Conservation (phyloP, 2,329 filamentous ascomycete species). For the Madurella fahalii region DNA sequence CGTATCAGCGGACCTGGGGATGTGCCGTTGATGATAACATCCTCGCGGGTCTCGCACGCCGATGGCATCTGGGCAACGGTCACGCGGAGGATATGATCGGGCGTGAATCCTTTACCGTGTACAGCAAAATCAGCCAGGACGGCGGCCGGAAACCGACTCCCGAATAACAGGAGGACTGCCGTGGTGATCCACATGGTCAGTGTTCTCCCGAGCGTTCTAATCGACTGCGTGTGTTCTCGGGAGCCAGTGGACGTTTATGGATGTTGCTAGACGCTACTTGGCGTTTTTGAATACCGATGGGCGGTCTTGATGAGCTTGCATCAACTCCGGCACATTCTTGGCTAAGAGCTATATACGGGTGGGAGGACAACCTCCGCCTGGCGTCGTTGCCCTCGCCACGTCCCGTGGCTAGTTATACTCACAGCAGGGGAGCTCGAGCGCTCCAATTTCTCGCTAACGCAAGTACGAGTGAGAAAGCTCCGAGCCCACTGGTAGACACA, state of each 20-base stretch:
- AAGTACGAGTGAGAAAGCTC: background rate
- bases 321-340: background rate
- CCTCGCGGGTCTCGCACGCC: conserved; percentile 40
- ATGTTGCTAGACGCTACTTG: background rate
- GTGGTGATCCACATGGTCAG: conserved; percentile 6
- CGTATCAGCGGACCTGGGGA: conserved; percentile 48
- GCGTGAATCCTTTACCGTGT: conserved; percentile 33
- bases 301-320: background rate
- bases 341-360: background rate
- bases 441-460: background rate
- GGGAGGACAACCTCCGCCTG: background rate
- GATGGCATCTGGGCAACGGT: conserved; percentile 39
- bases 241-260: background rate
- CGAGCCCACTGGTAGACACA: background rate
- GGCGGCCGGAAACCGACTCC: conserved; percentile 2
- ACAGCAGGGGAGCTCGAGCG: background rate
- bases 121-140: conserved; percentile 4
- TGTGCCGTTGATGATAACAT: conserved; percentile 48
- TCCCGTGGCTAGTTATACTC: background rate
- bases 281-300: background rate
- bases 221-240: background rate
- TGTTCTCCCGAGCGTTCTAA: background rate
- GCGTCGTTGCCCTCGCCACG: background rate
- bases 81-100: conserved; percentile 45
- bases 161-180: conserved; percentile 4